Evolutionary conservation across 2,329 filamentous ascomycete species (phyloP).

Genomic region (Nothophoma quercina): DNA sequence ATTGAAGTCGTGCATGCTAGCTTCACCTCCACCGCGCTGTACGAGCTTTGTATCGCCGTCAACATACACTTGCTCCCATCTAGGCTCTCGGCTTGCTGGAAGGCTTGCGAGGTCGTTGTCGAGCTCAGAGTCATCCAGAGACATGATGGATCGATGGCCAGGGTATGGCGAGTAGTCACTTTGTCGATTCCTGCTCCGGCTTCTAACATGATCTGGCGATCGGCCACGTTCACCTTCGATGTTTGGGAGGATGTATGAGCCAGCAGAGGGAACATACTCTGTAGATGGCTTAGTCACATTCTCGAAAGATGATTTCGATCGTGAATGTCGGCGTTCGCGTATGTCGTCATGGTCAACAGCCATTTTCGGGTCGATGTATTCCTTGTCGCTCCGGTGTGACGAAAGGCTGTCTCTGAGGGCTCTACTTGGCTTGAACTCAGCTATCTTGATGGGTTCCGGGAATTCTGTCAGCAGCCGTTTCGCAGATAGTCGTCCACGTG

Average conservation of each 20-base stretch:
- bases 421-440: constrained; percentile 22
- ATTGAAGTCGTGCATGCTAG: constrained; percentile 44
- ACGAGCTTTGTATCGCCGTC: constrained; percentile 50
- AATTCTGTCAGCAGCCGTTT: constrained; percentile 66
- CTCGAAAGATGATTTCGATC: constrained; percentile 42
- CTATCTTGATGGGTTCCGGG: constrained; percentile 33
- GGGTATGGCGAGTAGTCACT: constrained; percentile 48
- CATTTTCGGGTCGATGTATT: constrained; percentile 57
- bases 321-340: constrained; percentile 37
- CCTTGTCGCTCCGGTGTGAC: constrained; percentile 54
- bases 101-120: constrained; percentile 46
- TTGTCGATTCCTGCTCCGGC: constrained; percentile 37
- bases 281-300: constrained; percentile 48
- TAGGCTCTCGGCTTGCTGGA: constrained; percentile 44
- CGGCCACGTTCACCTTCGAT: constrained; percentile 33
- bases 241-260: constrained; percentile 52
- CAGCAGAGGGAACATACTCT: constrained; percentile 54
- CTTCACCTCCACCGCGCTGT: constrained; percentile 39
- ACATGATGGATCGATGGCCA: constrained; percentile 48
- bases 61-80: constrained; percentile 51
- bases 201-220: constrained; percentile 28
- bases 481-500: constrained; percentile 76
- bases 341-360: constrained; percentile 56
- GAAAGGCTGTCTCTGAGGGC: constrained; percentile 46
- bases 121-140: constrained; percentile 48